Percentiles rank a stretch among this genome's conserved stretches.
These are phyloP conservation scores for Puccinia triticina DNA, from an alignment of 1,284 basidiomycete species.

Conservation along the genomic window DNA sequence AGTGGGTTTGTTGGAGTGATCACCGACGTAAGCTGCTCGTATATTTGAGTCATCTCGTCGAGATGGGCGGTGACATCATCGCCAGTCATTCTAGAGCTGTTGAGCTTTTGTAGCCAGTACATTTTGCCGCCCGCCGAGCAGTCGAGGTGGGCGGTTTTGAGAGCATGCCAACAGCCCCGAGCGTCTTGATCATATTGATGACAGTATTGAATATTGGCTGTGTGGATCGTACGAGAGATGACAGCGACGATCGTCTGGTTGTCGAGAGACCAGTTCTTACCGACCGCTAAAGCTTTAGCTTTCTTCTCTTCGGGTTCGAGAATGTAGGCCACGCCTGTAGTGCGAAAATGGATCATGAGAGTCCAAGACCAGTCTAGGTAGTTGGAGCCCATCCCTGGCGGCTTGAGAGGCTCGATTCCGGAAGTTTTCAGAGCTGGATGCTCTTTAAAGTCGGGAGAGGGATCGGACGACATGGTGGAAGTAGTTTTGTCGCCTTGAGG, in stretches of 20 bases:
- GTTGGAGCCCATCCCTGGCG: neutral
- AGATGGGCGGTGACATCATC: neutral
- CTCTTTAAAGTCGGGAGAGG: neutral
- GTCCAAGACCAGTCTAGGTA: conserved; percentile 2
- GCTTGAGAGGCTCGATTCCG: neutral
- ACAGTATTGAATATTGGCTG: neutral
- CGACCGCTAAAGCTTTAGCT: neutral
- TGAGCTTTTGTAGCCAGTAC: conserved; percentile 17
- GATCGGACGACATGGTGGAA: too few species aligned
- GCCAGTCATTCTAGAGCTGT: neutral
- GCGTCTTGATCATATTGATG: neutral
- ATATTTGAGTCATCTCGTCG: neutral
- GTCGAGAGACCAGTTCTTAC: neutral
- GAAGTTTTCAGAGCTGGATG: neutral
- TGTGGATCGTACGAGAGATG: neutral
- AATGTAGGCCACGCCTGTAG: neutral
- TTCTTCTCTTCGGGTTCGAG: neutral
- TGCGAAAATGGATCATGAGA: neutral
- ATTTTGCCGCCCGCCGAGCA: neutral
- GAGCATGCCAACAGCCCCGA: neutral
- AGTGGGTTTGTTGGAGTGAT: conserved; percentile 15
- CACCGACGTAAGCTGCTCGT: neutral
- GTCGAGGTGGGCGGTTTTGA: neutral
- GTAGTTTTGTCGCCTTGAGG: too few species aligned
- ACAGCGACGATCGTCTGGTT: neutral